These are phyloP conservation scores for Fusarium liriodendri DNA, from an alignment of 2,329 filamentous ascomycete genomes.

Conservation along the genomic window DNA sequence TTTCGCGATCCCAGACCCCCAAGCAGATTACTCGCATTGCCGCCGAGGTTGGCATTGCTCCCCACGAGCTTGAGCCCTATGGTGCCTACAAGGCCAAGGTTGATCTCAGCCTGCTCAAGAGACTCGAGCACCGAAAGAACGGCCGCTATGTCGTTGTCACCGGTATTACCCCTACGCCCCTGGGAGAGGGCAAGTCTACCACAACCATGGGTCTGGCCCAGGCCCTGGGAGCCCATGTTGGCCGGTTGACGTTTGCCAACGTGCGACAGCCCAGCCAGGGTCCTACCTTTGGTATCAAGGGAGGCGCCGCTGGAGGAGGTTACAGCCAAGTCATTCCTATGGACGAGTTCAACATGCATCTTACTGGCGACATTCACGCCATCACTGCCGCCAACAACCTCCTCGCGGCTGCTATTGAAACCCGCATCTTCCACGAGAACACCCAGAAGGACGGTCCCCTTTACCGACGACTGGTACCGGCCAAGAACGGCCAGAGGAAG, in stretches of 20 bases:
- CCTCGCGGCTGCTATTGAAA: slow-evolving; percentile 95
- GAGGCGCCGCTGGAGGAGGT: slow-evolving; percentile 94
- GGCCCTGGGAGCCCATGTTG: slow-evolving; percentile 88
- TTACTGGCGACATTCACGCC: slow-evolving; percentile 98
- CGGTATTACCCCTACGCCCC: slow-evolving; percentile 94
- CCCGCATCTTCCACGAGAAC: slow-evolving; percentile 97
- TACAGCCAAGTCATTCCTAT: slow-evolving; percentile 99
- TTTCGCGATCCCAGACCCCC: slow-evolving; percentile 90
- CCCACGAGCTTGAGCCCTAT: slow-evolving; percentile 93
- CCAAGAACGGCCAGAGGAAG: slow-evolving; percentile 87
- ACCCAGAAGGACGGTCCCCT: slow-evolving; percentile 92
- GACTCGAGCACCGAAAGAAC: slow-evolving; percentile 86
- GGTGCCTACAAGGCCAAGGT: slow-evolving; percentile 97
- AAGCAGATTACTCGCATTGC: slow-evolving; percentile 90
- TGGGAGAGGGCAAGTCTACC: slow-evolving; percentile 98
- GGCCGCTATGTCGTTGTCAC: slow-evolving; percentile 94
- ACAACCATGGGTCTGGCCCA: slow-evolving; percentile 97
- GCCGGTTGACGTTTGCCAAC: slow-evolving; percentile 92
- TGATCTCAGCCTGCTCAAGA: slow-evolving; percentile 82
- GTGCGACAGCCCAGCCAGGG: slow-evolving; percentile 97
- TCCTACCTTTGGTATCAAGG: slow-evolving; percentile 99
- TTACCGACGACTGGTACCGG: slow-evolving; percentile 87
- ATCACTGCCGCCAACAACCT: slow-evolving; percentile 98
- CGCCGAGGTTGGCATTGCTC: slow-evolving; percentile 85
- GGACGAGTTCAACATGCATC: slow-evolving; percentile 99